phyloP scores from a whole-genome alignment of 2,329 filamentous ascomycete species.

The Cytospora mali region DNA sequence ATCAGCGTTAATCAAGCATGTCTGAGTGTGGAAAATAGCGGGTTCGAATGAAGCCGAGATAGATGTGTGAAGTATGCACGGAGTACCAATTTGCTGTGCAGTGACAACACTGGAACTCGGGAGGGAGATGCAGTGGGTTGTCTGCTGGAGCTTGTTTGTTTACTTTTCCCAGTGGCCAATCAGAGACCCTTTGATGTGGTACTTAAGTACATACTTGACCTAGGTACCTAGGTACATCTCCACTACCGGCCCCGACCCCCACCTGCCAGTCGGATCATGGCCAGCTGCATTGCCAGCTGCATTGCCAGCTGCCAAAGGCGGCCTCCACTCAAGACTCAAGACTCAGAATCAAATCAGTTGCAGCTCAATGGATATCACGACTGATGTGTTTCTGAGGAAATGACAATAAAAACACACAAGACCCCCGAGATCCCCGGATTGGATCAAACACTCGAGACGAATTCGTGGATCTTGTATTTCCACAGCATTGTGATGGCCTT shows the following conservation, averaged over 20 bases:
- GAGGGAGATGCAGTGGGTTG: slow-evolving; percentile 8
- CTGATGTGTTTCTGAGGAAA: not conserved
- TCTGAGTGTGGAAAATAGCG: slow-evolving; percentile 5
- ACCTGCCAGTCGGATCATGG: no score
- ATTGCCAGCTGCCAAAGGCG: not conserved
- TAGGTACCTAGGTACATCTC: not conserved
- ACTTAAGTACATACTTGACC: not conserved
- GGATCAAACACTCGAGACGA: not conserved
- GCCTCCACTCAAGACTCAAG: not conserved
- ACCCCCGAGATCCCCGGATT: no score
- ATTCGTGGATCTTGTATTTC: no score
- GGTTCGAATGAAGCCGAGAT: not conserved
- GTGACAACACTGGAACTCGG: not conserved
- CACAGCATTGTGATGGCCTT: no score
- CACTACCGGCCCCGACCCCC: no score
- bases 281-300: no score
- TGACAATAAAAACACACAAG: no score
- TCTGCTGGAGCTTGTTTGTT: slow-evolving; percentile 22
- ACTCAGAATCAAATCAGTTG: not conserved
- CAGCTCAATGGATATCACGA: not conserved
- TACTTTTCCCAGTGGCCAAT: slow-evolving; percentile 12
- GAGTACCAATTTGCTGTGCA: not conserved
- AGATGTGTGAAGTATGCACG: slow-evolving; percentile 6
- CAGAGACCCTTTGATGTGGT: not conserved
- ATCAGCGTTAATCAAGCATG: slow-evolving; percentile 23